Base-by-base conservation (phyloP, 371 early-diverging fungal species). In the Lichtheimia hyalospora region DNA sequence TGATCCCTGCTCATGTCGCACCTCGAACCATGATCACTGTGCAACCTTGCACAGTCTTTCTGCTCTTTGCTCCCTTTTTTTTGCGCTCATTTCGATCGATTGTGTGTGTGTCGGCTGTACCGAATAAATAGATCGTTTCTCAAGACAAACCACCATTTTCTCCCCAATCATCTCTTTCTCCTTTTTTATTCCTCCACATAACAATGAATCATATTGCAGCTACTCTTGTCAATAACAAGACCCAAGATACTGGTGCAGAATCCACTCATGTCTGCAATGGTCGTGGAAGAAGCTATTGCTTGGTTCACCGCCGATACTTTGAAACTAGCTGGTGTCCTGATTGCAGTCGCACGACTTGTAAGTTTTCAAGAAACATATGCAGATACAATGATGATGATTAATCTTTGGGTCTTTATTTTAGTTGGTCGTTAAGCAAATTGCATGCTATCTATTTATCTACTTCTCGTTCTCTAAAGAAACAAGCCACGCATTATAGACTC, bases 261-360 rank as follows among this genome's bases (percentile, higher is more conserved):
- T n/a, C n/a, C 16, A n/a, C 46, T 21, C 41, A 55, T 39, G 67
- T 74, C 40, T 66, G 60, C 46, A 50, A 49, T 44, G 67, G 69
- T 18, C 73, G 77, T 41, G 71, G 77, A 16, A 70, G 68, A 21
- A 77, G 66, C 52, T 77, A 77, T 40, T 77, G 77, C 52, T 61
- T 77, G 6, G 57, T 73, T 43, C 77, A 77, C 57, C 60, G 69
- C 60, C 63, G 71, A 52, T 77, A 77, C 43, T 77, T 73, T 66
- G 77, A 77, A 52, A 77, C 73, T 43, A 71, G 71, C 51, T 77
- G 68, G 72, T 75, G 75, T 49, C 75, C 75, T 43, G 75, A 75
- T 28, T 75, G 75, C 56, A 67, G 68, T 25, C 66, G 75, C 13
- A 62, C 66, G 49, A 62, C 63, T 46, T 52, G 71, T 74, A 67